These are phyloP conservation scores for Podaxis sp. DNA, from an alignment of 768 basidiomycete genomes.

Conservation along the genomic window DNA sequence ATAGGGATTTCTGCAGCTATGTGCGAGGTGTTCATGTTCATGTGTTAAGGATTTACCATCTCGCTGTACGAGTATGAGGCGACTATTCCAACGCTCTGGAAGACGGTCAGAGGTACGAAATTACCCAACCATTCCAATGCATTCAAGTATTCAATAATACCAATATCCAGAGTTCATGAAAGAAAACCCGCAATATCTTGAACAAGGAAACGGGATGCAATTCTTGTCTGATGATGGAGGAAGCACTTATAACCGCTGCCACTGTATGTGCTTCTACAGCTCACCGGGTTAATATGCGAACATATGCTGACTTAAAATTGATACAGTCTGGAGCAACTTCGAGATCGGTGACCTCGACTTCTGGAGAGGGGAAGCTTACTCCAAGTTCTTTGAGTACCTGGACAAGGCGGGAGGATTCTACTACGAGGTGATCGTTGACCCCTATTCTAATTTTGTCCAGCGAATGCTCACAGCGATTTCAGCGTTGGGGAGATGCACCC, in stretches of 20 bases:
- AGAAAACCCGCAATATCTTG: conserved; percentile 54
- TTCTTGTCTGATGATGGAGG: conserved; percentile 82
- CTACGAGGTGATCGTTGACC: conserved; percentile 54
- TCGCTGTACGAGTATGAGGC: conserved; percentile 78
- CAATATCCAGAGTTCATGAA: conserved; percentile 63
- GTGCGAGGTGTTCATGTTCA: conserved; percentile 15
- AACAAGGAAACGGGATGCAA: conserved; percentile 68
- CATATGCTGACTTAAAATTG: conserved; percentile 4
- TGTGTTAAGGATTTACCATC: conserved; percentile 65
- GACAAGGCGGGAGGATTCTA: conserved; percentile 84
- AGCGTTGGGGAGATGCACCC: conserved; percentile 94
- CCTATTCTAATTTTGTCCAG: background rate
- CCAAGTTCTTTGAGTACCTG: conserved; percentile 77
- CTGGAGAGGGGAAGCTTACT: conserved; percentile 81
- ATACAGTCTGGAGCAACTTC: conserved; percentile 87
- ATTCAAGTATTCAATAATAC: background rate
- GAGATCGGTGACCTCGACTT: conserved; percentile 85
- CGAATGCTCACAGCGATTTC: background rate
- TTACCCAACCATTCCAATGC: background rate
- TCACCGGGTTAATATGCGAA: background rate
- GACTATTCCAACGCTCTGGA: conserved; percentile 88
- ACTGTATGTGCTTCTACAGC: conserved; percentile 40
- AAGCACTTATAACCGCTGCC: conserved; percentile 69
- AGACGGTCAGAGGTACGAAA: conserved; percentile 59
- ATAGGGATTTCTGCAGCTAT: background rate